Evolutionary conservation across 352 stramenopile species (phyloP).

Genomic region (Pythium myriotylum): DNA sequence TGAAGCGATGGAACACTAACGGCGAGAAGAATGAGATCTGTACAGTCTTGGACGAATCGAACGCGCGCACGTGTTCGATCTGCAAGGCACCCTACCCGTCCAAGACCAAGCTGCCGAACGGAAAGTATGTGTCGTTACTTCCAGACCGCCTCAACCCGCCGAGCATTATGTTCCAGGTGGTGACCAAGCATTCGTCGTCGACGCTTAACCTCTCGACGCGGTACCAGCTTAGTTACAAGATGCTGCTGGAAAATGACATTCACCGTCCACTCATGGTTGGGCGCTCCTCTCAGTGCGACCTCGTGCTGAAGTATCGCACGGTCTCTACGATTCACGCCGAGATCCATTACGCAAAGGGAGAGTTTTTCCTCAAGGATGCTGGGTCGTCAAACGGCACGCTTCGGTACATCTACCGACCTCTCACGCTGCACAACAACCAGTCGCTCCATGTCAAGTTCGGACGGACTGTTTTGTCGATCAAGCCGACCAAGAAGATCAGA

Average conservation of each 20-base stretch:
- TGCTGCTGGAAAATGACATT: slow-evolving; percentile 93
- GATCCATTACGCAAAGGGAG: slow-evolving; percentile 93
- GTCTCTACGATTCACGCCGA: slow-evolving; percentile 94
- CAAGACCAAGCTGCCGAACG: slow-evolving; percentile 73
- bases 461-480: slow-evolving; percentile 85
- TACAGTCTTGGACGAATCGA: slow-evolving; percentile 82
- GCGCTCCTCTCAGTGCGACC: slow-evolving; percentile 92
- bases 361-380: slow-evolving; percentile 95
- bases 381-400: slow-evolving; percentile 94
- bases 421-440: slow-evolving; percentile 91
- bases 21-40: slow-evolving; percentile 90
- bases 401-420: slow-evolving; percentile 92
- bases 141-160: slow-evolving; percentile 72
- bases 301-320: slow-evolving; percentile 95
- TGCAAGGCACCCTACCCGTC: slow-evolving; percentile 86
- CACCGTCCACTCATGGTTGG: slow-evolving; percentile 91
- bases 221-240: slow-evolving; percentile 90
- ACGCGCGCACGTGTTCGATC: slow-evolving; percentile 84
- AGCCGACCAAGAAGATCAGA: slow-evolving; percentile 89
- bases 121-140: slow-evolving; percentile 76
- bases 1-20: slow-evolving; percentile 95
- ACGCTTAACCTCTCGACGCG: slow-evolving; percentile 84
- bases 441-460: slow-evolving; percentile 88
- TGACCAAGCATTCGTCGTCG: slow-evolving; percentile 87
- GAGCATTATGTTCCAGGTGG: slow-evolving; percentile 89